A percentile compares a stretch with the other conserved stretches of the same genome.
Evolutionary conservation across 2,329 filamentous ascomycete genomes (phyloP).

Genomic region (Coleophoma eucalyptorum): DNA sequence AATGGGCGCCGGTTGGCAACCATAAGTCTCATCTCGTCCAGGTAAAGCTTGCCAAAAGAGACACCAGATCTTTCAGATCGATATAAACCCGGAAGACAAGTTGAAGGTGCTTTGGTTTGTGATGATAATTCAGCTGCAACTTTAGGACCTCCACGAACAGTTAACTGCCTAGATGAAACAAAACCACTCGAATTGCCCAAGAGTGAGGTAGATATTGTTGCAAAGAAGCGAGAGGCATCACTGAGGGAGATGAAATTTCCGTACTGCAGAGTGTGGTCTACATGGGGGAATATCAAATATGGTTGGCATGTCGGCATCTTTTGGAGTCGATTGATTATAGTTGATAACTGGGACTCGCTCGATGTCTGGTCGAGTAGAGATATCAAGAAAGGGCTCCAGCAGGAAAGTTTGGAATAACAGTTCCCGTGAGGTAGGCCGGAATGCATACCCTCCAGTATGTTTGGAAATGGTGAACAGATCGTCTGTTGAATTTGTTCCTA

Average conservation of each 20-base stretch:
- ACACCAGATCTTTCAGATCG: neutral
- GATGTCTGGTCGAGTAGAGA: conserved; percentile 3
- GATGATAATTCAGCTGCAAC: too few species aligned
- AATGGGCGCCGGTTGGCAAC: conserved; percentile 12
- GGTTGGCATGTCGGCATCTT: conserved; percentile 1
- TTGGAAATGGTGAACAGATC: conserved; percentile 4
- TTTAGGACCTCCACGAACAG: neutral
- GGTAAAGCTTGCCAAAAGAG: conserved; percentile 2
- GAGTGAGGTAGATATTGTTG: neutral
- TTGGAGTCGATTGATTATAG: neutral
- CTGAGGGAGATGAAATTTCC: conserved; percentile 3
- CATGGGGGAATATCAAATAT: conserved; percentile 3
- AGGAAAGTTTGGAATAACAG: conserved; percentile 6
- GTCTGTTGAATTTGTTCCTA: neutral
- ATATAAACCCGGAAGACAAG: neutral
- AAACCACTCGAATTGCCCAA: neutral
- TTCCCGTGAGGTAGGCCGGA: neutral
- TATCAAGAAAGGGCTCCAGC: conserved; percentile 4
- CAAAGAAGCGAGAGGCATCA: neutral
- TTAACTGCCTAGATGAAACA: neutral
- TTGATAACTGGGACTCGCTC: neutral
- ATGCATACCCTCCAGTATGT: conserved; percentile 5
- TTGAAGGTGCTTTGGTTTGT: neutral
- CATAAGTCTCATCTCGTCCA: conserved; percentile 16
- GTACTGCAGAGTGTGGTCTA: conserved; percentile 1